Evolutionary conservation across 176 grass and related monocot genomes (phyloP).

Genomic region (Melocanna baccifera): DNA sequence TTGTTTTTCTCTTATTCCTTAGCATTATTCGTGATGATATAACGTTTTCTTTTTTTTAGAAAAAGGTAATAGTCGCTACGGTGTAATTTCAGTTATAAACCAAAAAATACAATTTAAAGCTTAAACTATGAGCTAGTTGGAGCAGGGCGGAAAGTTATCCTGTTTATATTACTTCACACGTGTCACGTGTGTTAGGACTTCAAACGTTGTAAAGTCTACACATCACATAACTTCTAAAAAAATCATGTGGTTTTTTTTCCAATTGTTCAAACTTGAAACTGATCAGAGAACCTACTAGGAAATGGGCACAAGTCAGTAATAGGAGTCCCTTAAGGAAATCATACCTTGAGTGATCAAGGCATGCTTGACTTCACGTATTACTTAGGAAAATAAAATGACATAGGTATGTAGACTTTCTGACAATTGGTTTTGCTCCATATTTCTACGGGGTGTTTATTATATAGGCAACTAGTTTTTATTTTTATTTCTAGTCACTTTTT

Average conservation of each 20-base stretch:
- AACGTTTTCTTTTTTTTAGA: no score
- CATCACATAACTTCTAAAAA: not conserved
- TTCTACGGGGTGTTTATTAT: no score
- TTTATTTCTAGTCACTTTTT: no score
- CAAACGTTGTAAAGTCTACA: not conserved
- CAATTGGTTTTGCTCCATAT: not conserved
- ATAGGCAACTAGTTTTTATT: no score
- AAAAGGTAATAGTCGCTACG: accelerated
- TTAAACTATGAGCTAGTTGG: no score
- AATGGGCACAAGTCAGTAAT: not conserved
- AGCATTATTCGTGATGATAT: no score
- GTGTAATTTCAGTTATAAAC: no score
- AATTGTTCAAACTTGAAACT: not conserved
- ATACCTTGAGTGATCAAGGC: not conserved
- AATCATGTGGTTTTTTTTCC: not conserved
- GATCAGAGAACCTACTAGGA: not conserved
- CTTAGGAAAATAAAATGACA: no score
- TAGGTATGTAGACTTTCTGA: not conserved
- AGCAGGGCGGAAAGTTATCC: not conserved
- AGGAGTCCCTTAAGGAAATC: not conserved
- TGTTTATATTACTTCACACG: not conserved
- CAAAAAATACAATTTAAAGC: no score
- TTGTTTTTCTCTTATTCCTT: no score
- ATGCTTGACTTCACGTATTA: not conserved
- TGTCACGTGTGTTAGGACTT: not conserved